These are phyloP conservation scores for Diaporthe caulivora DNA, from an alignment of 2,329 filamentous ascomycete genomes.

Conservation along the genomic window DNA sequence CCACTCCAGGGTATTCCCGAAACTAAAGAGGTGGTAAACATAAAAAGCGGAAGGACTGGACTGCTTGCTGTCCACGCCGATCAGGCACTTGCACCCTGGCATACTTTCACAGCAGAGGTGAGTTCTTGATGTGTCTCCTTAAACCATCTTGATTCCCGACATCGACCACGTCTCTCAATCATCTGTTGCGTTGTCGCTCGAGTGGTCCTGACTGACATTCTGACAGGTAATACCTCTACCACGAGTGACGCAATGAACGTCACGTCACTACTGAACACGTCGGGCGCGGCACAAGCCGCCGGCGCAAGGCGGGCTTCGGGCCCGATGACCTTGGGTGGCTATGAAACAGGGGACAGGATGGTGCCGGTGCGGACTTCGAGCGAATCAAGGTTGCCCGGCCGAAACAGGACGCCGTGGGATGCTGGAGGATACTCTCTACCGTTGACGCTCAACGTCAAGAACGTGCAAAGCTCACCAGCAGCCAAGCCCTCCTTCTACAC, in stretches of 20 bases:
- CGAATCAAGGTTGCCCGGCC: slow-evolving; percentile 47
- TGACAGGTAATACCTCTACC: slow-evolving; percentile 19
- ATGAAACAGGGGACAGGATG: slow-evolving; percentile 30
- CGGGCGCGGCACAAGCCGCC: slow-evolving; percentile 44
- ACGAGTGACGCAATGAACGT: slow-evolving; percentile 51
- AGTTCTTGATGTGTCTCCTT: neutral
- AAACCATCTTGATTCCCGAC: neutral
- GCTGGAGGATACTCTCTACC: slow-evolving; percentile 63
- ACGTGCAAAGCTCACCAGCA: slow-evolving; percentile 43
- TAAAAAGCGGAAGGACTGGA: neutral
- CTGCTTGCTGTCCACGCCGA: slow-evolving; percentile 10
- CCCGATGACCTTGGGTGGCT: slow-evolving; percentile 26
- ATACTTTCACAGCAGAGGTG: slow-evolving; percentile 19
- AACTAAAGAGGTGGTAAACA: slow-evolving; percentile 10
- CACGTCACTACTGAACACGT: slow-evolving; percentile 55
- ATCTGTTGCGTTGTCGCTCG: neutral
- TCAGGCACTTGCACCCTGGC: neutral
- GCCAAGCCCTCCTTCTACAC: slow-evolving; percentile 43
- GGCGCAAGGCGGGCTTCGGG: slow-evolving; percentile 29
- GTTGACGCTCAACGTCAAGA: slow-evolving; percentile 54
- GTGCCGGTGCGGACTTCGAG: slow-evolving; percentile 41
- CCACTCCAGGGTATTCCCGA: neutral
- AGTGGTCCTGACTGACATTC: slow-evolving; percentile 6
- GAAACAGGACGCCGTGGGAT: slow-evolving; percentile 63
- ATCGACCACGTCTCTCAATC: too few relatives aligned